Evolutionary conservation across 169 alveolate species (phyloP).

Genomic region (Plasmodium cynomolgi): DNA sequence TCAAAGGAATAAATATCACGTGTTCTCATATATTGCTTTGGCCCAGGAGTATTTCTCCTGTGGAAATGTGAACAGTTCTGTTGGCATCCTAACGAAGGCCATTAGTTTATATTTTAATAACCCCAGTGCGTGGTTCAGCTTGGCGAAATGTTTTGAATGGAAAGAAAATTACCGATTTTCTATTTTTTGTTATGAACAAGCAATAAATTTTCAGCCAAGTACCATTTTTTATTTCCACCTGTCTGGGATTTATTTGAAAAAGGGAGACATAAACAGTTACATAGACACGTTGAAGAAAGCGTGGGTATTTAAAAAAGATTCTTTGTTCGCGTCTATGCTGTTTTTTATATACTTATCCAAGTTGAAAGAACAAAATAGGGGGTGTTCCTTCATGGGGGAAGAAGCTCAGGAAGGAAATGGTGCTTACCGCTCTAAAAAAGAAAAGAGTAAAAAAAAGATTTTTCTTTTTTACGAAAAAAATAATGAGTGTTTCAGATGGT

Average conservation of each 20-base stretch:
- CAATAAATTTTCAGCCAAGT: slow-evolving; percentile 14
- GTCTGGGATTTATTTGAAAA: slow-evolving; percentile 35
- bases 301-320: slow-evolving; percentile 23
- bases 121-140: slow-evolving; percentile 63
- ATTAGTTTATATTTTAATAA: slow-evolving; percentile 38
- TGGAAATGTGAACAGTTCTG: slow-evolving; percentile 28
- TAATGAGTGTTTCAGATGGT: slow-evolving; percentile 32
- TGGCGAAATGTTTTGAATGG: slow-evolving; percentile 39
- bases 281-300: slow-evolving; percentile 26
- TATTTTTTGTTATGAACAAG: slow-evolving; percentile 48
- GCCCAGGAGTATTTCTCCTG: slow-evolving; percentile 53
- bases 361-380: slow-evolving; percentile 3
- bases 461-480: neutral
- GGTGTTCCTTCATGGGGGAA: neutral
- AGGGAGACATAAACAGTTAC: slow-evolving; percentile 23
- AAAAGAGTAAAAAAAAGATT: neutral
- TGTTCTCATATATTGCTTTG: slow-evolving; percentile 30
- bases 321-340: neutral
- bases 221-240: slow-evolving; percentile 16
- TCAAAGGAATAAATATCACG: slow-evolving; percentile 3
- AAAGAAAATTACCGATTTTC: slow-evolving; percentile 23
- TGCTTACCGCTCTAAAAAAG: neutral
- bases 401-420: neutral
- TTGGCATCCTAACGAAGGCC: slow-evolving; percentile 7
- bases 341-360: neutral